Conservation (phyloP, 2,329 filamentous ascomycete genomes). For the Pyrenophora teres region DNA sequence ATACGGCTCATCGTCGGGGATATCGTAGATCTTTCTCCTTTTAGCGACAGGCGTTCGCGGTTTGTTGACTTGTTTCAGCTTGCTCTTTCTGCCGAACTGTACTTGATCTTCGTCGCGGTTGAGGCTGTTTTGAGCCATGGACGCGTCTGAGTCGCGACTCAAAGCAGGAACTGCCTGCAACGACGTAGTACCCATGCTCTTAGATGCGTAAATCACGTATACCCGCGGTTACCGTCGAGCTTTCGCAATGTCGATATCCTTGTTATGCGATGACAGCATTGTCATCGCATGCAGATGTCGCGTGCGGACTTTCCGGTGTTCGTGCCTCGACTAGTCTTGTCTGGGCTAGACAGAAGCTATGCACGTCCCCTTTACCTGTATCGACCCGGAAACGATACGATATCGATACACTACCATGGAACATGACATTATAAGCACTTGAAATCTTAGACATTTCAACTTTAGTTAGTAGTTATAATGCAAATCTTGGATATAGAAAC, state of each 20-base stretch:
- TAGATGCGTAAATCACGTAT: constrained; percentile 2
- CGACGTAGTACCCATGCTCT: constrained; percentile 22
- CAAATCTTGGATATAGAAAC: too few relatives aligned
- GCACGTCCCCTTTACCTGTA: too few relatives aligned
- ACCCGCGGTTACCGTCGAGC: neutral
- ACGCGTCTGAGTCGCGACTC: neutral
- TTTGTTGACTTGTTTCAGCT: constrained; percentile 9
- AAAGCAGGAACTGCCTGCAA: constrained; percentile 18
- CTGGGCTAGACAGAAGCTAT: too few relatives aligned
- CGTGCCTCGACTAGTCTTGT: too few relatives aligned
- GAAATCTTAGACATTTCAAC: too few relatives aligned
- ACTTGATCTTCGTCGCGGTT: neutral
- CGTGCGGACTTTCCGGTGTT: too few relatives aligned
- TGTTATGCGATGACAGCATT: neutral
- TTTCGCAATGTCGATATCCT: too few relatives aligned
- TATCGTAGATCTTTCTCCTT: constrained; percentile 1
- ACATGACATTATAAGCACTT: too few relatives aligned
- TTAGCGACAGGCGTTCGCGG: constrained; percentile 2
- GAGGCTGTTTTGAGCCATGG: neutral
- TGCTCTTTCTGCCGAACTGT: neutral
- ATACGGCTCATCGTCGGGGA: constrained; percentile 4
- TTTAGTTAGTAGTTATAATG: too few relatives aligned
- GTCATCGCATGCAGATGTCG: neutral
- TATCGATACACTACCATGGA: too few relatives aligned
- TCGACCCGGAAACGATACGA: too few relatives aligned